Base-by-base conservation (phyloP, 164 flowering plant species). In the Vitis rupestris region DNA sequence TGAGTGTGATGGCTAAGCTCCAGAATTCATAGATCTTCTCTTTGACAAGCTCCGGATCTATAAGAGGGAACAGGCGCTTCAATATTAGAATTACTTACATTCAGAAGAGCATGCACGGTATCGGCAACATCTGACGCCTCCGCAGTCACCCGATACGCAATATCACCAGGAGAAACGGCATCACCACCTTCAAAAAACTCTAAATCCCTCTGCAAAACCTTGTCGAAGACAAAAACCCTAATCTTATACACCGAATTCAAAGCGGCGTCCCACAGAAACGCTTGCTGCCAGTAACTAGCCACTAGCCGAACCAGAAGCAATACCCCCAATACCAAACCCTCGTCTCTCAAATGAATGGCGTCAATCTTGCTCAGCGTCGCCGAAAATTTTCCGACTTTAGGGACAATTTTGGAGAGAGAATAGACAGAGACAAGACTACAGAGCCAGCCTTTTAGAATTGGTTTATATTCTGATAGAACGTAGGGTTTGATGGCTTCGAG, bases 41-140 rank as follows among this genome's bases (percentile, higher is more conserved):
- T 52, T 50, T 11, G 16, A 8, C 14, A 52, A 65, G 8, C 8
- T 52, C 49, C 59, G 14, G 4, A 65, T 44, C 48, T 51, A 0
- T 1, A 30, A 50, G 55, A 16, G 2, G 27, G 27, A 23, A 37
- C 4, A 37, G 44, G 44, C 44, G 44, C 44, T 37, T 37, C 7
- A 23, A 37, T 37, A 37, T 37, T 17, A 31, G 12, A 30, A 12
- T 31, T 2, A 77, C 88, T 83, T 69, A 93, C 99, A 78, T 87
- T 89, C 17, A 93, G 76, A 56, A 92, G 83, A 72, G 92, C 88
- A 73, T 87, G 83, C 1, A 89, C 69, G 11, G 97, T 87, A 58
- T 91, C 94, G 2, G 94, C 90, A 66, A 92, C 82, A 76, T 91
- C 93, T 2, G 85, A 74, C n/a, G 95, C 95, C 79, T 96, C 99